These are phyloP conservation scores for Exobasidium cylindrosporum DNA, from an alignment of 1,284 basidiomycete species.

Conservation along the genomic window DNA sequence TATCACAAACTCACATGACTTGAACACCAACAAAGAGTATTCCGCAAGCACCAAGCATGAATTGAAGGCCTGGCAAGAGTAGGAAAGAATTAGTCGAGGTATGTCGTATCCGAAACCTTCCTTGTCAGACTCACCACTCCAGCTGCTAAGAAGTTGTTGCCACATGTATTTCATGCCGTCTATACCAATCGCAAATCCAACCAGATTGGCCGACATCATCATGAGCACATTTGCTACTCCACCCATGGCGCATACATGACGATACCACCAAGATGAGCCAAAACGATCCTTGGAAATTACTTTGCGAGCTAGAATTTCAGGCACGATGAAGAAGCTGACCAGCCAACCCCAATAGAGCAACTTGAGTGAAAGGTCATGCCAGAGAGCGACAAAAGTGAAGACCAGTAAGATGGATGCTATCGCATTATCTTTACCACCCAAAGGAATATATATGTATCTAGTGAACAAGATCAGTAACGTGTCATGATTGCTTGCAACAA, in stretches of 20 bases:
- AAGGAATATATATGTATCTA: slow-evolving; percentile 83
- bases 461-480: background rate
- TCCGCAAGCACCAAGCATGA: slow-evolving; percentile 65
- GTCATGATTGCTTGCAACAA: background rate
- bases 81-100: background rate
- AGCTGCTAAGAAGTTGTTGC: slow-evolving; percentile 65
- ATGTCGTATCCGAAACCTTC: slow-evolving; percentile 10
- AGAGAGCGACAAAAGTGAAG: slow-evolving; percentile 97
- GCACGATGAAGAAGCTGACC: slow-evolving; percentile 82
- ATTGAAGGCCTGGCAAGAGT: slow-evolving; percentile 61
- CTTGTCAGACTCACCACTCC: slow-evolving; percentile 61
- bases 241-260: slow-evolving; percentile 79
- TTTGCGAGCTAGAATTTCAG: slow-evolving; percentile 61
- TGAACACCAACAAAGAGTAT: slow-evolving; percentile 81
- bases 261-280: slow-evolving; percentile 71
- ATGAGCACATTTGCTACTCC: slow-evolving; percentile 80
- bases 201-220: slow-evolving; percentile 90
- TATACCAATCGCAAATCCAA: slow-evolving; percentile 88
- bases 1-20: slow-evolving; percentile 85
- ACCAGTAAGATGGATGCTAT: slow-evolving; percentile 72
- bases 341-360: slow-evolving; percentile 97
- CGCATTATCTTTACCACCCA: slow-evolving; percentile 71
- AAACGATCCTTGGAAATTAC: slow-evolving; percentile 60
- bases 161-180: slow-evolving; percentile 77
- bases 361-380: slow-evolving; percentile 89